Base-by-base conservation (phyloP, 2,329 filamentous ascomycete genomes). In the Trichoderma koningiopsis region DNA sequence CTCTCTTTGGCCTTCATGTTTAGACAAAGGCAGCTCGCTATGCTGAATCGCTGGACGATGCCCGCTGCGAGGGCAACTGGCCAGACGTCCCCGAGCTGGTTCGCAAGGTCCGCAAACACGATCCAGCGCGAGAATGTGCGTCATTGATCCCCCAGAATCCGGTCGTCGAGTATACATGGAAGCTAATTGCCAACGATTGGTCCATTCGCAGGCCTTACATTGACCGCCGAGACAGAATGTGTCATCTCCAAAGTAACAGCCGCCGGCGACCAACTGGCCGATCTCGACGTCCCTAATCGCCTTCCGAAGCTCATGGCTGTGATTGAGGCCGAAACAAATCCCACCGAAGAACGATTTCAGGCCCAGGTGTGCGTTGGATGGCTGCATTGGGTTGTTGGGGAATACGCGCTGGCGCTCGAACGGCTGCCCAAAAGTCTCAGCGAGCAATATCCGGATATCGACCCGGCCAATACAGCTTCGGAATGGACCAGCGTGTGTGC, bases 61-160 rank as follows among this genome's bases (percentile, higher is more conserved):
- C 93, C 73, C 91, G 96, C 76, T 97, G 93, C 80, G 90, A 95
- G 76, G 94, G 92, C 64, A 90, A 90, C 79, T 99, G 96, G 96
- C 85, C 89, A 73, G 89, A 92, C 35, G 87, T 98, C 35, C 92
- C 93, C 31, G 95, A 98, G 82, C 87, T 97, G 72, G 90, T 96
- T 75, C 89, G 95, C 79, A 99, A 99, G 82, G 87, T 98, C 76
- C 92, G 91, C 77, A 98, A 99, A 81, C 95, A 99, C 86, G 92
- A 94, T 75, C 91, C 94, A 52, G 88, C 92, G 71, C 88, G 92
- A 79, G 88, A 88, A 81, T 97, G 95, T 97, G 90, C 75, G 88
- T 77, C 72, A 68, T 64, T 55, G 19, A 5, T 13, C 29, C 37
- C 56, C 24, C 33, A 57, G 49, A 43, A 66, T 76, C 70, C 75